A percentile compares a stretch with the other conserved stretches of the same genome.
Conservation (phyloP, 2,329 filamentous ascomycete species). For the Triangularia setosa region DNA sequence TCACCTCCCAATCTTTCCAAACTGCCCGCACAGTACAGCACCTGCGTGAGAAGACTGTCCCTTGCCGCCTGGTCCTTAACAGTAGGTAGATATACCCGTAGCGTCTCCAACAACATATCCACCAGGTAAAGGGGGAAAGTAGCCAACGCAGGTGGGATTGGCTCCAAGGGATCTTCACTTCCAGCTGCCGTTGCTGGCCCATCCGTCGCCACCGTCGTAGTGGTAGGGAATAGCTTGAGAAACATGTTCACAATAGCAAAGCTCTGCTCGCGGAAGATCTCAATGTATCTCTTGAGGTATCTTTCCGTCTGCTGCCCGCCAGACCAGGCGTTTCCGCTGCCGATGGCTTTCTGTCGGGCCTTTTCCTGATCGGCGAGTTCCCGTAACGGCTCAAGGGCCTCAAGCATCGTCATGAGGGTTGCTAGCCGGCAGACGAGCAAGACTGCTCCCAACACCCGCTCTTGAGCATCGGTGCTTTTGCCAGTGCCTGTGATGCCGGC, state of each 20-base stretch:
- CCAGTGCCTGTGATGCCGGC: constrained; percentile 20
- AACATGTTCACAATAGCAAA: constrained; percentile 96
- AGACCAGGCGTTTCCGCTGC: constrained; percentile 48
- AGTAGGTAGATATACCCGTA: constrained; percentile 73
- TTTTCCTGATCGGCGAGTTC: constrained; percentile 87
- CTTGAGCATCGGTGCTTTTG: constrained; percentile 35
- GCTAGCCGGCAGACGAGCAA: constrained; percentile 84
- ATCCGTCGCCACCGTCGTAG: constrained; percentile 27
- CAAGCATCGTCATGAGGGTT: constrained; percentile 73
- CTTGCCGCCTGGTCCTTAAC: constrained; percentile 74
- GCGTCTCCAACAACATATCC: constrained; percentile 71
- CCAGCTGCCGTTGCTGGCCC: constrained; percentile 17
- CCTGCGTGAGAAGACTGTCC: constrained; percentile 87
- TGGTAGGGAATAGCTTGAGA: constrained; percentile 75
- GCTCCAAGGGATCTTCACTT: constrained; percentile 37
- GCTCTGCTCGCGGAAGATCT: constrained; percentile 96
- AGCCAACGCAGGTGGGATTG: constrained; percentile 70
- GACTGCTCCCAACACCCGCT: constrained; percentile 73
- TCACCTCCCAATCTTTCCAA: constrained; percentile 86
- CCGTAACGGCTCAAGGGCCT: constrained; percentile 77
- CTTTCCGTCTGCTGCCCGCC: constrained; percentile 89
- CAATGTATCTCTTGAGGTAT: constrained; percentile 91
- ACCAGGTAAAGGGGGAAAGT: constrained; percentile 84
- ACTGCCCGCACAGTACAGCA: constrained; percentile 89
- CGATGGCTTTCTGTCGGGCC: constrained; percentile 41